Conservation (phyloP, 2,329 filamentous ascomycete species). For the Trichophyton mentagrophytes region DNA sequence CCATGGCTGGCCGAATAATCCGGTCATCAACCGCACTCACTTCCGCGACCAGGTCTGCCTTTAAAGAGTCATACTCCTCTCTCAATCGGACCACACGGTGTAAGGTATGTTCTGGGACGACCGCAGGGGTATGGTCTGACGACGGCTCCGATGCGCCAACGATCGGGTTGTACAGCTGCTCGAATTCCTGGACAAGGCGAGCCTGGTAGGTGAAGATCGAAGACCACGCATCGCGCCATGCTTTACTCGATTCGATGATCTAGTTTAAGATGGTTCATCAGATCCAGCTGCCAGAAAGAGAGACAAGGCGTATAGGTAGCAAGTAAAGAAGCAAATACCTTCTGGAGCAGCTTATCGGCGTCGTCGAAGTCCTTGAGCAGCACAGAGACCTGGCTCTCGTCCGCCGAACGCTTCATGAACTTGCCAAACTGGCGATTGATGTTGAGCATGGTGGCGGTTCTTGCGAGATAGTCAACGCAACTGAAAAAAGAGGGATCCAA, state of each 20-base stretch:
- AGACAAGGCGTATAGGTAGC: background rate
- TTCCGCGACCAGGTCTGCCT: conserved; percentile 58
- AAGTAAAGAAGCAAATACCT: conserved; percentile 38
- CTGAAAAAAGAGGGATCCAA: too few species aligned
- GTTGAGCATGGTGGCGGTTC: conserved; percentile 23
- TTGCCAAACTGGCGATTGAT: conserved; percentile 64
- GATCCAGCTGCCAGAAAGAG: background rate
- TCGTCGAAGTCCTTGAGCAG: conserved; percentile 70
- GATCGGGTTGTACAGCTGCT: conserved; percentile 64
- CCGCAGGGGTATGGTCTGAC: conserved; percentile 41
- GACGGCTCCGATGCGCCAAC: conserved; percentile 50
- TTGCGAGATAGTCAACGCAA: background rate
- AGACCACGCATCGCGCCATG: conserved; percentile 69
- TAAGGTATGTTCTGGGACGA: conserved; percentile 52
- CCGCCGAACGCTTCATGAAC: conserved; percentile 56
- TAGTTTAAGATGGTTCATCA: conserved; percentile 23
- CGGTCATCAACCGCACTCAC: conserved; percentile 56
- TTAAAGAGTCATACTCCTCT: conserved; percentile 57
- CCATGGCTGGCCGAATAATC: conserved; percentile 56
- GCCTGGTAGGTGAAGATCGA: conserved; percentile 58
- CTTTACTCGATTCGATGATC: conserved; percentile 62
- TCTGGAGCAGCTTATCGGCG: conserved; percentile 59
- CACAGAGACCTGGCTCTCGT: conserved; percentile 62
- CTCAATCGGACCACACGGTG: conserved; percentile 53
- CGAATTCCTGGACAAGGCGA: conserved; percentile 53